Evolutionary conservation across 257 asterid genomes (phyloP).

Genomic region (Plantago major): DNA sequence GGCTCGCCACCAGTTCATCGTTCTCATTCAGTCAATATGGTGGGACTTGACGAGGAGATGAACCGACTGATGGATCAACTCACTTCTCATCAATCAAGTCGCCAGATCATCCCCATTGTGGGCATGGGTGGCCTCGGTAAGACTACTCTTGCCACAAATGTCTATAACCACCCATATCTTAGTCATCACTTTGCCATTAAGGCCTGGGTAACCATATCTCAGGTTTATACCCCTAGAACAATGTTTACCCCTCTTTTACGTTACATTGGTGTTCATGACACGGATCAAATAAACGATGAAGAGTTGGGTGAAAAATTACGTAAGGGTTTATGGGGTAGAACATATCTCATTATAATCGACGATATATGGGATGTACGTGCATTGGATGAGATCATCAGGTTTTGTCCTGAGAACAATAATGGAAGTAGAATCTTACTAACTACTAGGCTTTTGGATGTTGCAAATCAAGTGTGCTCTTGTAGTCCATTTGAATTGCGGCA

Average conservation of each 20-base stretch:
- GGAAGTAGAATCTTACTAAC: too few species aligned
- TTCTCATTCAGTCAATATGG: neutral
- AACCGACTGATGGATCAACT: neutral
- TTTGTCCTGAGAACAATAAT: too few species aligned
- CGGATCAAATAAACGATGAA: too few species aligned
- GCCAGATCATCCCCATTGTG: neutral
- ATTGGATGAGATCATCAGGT: too few species aligned
- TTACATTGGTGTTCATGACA: too few species aligned
- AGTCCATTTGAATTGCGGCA: too few species aligned
- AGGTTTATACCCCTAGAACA: neutral
- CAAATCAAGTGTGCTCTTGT: too few species aligned
- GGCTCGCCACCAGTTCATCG: neutral
- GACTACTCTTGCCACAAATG: neutral
- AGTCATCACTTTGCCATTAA: neutral
- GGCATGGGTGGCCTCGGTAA: constrained; percentile 24
- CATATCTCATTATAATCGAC: too few species aligned
- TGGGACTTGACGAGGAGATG: constrained; percentile 8
- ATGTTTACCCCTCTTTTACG: too few species aligned
- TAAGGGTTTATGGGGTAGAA: too few species aligned
- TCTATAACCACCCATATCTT: constrained; percentile 1
- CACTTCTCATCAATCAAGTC: neutral
- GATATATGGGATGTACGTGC: too few species aligned
- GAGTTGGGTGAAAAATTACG: neutral
- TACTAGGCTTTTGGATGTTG: too few species aligned
- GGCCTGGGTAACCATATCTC: constrained; percentile 14